These are phyloP conservation scores for Talaromyces pinophilus DNA, from an alignment of 2,329 filamentous ascomycete species.

Conservation along the genomic window DNA sequence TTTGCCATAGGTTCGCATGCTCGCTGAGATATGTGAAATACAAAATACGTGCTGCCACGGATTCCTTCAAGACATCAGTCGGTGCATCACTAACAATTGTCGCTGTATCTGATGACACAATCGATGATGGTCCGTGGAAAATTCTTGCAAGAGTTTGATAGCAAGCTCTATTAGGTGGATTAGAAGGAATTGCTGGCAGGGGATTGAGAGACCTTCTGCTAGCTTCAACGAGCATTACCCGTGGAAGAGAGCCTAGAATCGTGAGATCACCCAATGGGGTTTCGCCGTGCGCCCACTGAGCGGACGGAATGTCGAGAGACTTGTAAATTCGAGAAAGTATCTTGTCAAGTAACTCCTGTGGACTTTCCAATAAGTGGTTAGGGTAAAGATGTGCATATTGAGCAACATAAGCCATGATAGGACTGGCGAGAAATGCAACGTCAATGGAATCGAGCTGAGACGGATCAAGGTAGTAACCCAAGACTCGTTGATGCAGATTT, in stretches of 20 bases:
- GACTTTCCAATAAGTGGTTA: slow-evolving; percentile 54
- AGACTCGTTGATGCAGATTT: slow-evolving; percentile 53
- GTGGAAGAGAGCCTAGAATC: slow-evolving; percentile 60
- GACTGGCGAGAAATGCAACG: slow-evolving; percentile 55
- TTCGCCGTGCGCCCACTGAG: slow-evolving; percentile 55
- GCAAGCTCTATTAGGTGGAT: slow-evolving; percentile 55
- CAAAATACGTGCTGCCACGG: slow-evolving; percentile 55
- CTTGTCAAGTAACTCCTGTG: slow-evolving; percentile 43
- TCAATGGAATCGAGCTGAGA: slow-evolving; percentile 54
- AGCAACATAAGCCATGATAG: slow-evolving; percentile 59
- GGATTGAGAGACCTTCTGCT: slow-evolving; percentile 44
- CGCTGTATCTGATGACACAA: slow-evolving; percentile 25
- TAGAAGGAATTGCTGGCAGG: slow-evolving; percentile 54
- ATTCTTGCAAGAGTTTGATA: slow-evolving; percentile 57
- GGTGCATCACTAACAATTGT: slow-evolving; percentile 34
- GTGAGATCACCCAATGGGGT: slow-evolving; percentile 58
- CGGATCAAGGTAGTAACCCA: slow-evolving; percentile 56
- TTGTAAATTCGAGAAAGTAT: slow-evolving; percentile 52
- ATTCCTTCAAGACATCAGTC: slow-evolving; percentile 49
- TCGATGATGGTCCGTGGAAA: slow-evolving; percentile 57
- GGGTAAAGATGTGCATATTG: slow-evolving; percentile 58
- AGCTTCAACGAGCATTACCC: slow-evolving; percentile 53
- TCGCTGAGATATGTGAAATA: slow-evolving; percentile 57
- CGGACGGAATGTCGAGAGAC: slow-evolving; percentile 48
- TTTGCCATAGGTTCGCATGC: slow-evolving; percentile 54